Conservation (phyloP, 805 yeast species). For the Saccharomycopsis fibuligera region DNA sequence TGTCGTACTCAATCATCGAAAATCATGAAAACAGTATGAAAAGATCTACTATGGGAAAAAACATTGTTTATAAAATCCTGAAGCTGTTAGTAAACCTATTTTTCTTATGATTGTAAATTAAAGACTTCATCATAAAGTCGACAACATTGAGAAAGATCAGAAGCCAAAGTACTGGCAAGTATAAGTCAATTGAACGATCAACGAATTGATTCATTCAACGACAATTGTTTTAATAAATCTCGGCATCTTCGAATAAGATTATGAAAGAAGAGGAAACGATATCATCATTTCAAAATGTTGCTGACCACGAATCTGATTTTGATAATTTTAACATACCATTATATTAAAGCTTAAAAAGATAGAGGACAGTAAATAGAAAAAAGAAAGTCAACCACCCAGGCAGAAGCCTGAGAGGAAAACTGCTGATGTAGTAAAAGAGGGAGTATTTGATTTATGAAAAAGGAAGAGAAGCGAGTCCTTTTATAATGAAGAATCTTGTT, state of each 20-base stretch:
- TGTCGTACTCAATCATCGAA: too few relatives aligned
- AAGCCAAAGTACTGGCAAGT: constrained; percentile 24
- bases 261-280: constrained; percentile 22
- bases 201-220: not conserved
- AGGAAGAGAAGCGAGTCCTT: not conserved
- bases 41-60: too few relatives aligned
- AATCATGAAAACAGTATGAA: too few relatives aligned
- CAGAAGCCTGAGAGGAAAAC: not conserved
- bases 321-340: constrained; percentile 4
- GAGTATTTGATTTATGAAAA: not conserved
- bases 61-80: too few relatives aligned
- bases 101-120: too few relatives aligned
- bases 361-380: not conserved
- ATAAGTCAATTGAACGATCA: constrained; percentile 18
- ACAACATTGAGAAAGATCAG: constrained; percentile 11
- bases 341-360: not conserved
- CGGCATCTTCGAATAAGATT: constrained; percentile 23
- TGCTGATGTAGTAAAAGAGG: not conserved
- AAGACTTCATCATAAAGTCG: not conserved
- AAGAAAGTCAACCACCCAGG: not conserved
- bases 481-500: not conserved
- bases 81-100: too few relatives aligned
- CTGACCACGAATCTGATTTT: not conserved
- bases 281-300: constrained; percentile 16
- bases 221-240: constrained; percentile 18